Base-by-base conservation (phyloP, 2,329 filamentous ascomycete species). In the Lecanicillium sp. region DNA sequence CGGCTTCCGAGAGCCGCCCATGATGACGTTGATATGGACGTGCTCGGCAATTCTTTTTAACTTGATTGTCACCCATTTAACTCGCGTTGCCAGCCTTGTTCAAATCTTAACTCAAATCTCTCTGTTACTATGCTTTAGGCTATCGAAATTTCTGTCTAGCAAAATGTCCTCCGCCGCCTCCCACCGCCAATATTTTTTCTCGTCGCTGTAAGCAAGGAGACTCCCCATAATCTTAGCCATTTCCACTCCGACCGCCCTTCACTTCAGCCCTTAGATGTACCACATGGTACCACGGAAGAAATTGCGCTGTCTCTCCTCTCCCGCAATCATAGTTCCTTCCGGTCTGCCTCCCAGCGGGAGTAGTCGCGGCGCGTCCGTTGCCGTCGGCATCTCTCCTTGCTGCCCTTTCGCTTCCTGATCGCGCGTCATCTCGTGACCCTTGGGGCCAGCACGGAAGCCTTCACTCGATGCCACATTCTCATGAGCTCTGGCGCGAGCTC, bases 401-500 rank as follows among this genome's bases (percentile, higher is more conserved):
- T 61, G 51, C 11, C 69, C 67, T 54, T 73, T 70, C 10, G 69
- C 69, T 10, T 67, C 55, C 42, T 65, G 62, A 43, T 70, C 67
- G 2, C 61, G 56, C 5, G 59, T 57, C 54, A 69, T 57, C 50
- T 71, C 67, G 15, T 68, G 66, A 1, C 67, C 71, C 56, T 75
- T 73, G 36, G 69, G 64, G 10, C 70, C 69, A 44, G 64, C 55
- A 44, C 65, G 56, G 62, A 70, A 61, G 58, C 76, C 67, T 12
- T 71, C 67, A 14, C 71, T 75, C 0, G 70, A 62, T 0, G 69
- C 60, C 3, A 69, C 55, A 50, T 73, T 64, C 58, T 91, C 83
- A 55, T 98, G 93, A 3, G 82, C 73, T 46, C 83, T 82, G 17
- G 87, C 89, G 42, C 93, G 87, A 50, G 82, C 81, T 8, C 89